Percentiles rank a stretch among this genome's conserved stretches.
Conservation (phyloP, 2,329 filamentous ascomycete genomes). For the Alternaria sp. region DNA sequence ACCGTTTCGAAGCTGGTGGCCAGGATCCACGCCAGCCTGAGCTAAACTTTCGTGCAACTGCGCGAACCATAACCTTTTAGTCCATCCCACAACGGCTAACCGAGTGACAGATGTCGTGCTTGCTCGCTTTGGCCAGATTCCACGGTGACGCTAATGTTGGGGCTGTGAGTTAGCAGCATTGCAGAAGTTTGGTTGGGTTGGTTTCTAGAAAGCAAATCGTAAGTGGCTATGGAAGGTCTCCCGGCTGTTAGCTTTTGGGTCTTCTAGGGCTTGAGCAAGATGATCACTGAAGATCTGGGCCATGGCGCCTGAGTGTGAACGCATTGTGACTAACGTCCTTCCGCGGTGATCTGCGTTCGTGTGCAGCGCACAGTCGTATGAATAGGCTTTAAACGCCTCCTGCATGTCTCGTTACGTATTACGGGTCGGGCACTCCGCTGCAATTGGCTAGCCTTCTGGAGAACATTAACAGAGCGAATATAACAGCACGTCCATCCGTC, state of each 20-base stretch:
- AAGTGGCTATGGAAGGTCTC: background rate
- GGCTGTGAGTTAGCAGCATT: background rate
- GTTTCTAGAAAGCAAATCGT: background rate
- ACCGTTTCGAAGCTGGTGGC: slow-evolving; percentile 12
- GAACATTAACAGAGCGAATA: slow-evolving; percentile 14
- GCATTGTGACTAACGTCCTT: slow-evolving; percentile 10
- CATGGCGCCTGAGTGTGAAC: background rate
- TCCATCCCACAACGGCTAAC: slow-evolving; percentile 2
- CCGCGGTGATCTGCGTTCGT: slow-evolving; percentile 2
- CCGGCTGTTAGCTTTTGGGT: background rate
- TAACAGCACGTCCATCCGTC: slow-evolving; percentile 12
- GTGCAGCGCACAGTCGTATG: slow-evolving; percentile 5
- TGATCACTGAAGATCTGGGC: slow-evolving; percentile 4
- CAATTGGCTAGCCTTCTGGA: background rate
- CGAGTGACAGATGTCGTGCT: slow-evolving; percentile 11
- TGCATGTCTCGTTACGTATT: slow-evolving; percentile 8
- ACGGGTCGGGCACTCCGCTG: slow-evolving; percentile 4
- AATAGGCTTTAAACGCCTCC: slow-evolving; percentile 6
- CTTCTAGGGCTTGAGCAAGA: background rate
- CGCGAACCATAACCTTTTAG: slow-evolving; percentile 9
- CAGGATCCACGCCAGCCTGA: background rate
- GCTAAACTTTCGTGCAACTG: slow-evolving; percentile 7
- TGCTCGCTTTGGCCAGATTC: background rate
- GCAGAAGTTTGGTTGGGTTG: background rate
- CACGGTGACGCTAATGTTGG: background rate